Evolutionary conservation across 345 rosid species (phyloP), one percentile per base, ranked within the genome.

Genomic region (Nasturtium officinale): DNA sequence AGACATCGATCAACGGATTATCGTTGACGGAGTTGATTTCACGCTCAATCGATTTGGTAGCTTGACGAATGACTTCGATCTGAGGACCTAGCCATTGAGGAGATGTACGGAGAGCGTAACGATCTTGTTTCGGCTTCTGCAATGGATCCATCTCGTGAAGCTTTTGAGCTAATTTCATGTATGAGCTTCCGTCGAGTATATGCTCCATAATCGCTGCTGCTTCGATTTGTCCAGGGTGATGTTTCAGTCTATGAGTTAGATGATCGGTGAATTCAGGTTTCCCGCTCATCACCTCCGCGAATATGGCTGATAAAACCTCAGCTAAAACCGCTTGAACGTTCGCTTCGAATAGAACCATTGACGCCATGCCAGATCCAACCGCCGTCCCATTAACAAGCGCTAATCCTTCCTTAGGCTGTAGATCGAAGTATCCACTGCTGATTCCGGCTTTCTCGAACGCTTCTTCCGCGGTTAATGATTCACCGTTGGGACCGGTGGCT

Each of bases 61-160:
- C 85, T 1, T 74, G 30, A 52, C 92, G 79, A 59, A 89, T 87
- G 11, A 86, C 89, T 63, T 89, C 96, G 57, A 89, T 83, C 54
- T 84, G 92, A 26, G 96, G 96, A 0, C 96, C 92, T 2, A 89
- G 80, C 96, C 96, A 89, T 65, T 89, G 96, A 11, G 92, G 96
- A 3, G 92, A 87, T 0, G 90, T 87, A 40, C 96, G 66, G 5
- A 89, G 86, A 56, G 96, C 96, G 66, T 89, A 89, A 61, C 92
- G 73, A 61, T 89, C 96, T 45, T 86, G 85, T 58, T 87, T 89
- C 0, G 96, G 96, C 47, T 89, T 89, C 76, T 78, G 89, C 4
- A 89, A 67, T 4, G 96, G 92, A 76, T 89, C 90, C 43, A 75
- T 85, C 48, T 86, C 92, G 50, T 85, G 90, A 35, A 84, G 60